These are phyloP conservation scores for Gastrolobium bilobum DNA, from an alignment of 306 rosid genomes.

Conservation along the genomic window DNA sequence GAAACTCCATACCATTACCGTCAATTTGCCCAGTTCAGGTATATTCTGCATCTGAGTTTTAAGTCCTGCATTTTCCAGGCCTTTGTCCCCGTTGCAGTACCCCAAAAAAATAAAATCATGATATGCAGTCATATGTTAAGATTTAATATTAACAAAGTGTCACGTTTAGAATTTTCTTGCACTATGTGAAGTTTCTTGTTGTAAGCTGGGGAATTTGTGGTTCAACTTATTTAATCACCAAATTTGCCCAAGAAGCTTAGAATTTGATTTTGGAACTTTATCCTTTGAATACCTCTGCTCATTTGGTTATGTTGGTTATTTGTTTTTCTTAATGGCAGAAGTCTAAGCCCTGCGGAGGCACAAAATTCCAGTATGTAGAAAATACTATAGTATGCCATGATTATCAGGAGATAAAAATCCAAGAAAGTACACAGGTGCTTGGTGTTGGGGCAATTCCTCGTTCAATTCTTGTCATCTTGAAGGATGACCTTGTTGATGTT, in stretches of 20 bases:
- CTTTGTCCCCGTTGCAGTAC: not conserved
- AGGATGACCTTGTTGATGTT: conserved; percentile 93
- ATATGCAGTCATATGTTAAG: conserved; percentile 31
- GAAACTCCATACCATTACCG: conserved; percentile 83
- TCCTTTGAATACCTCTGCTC: conserved; percentile 35
- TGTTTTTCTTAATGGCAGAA: conserved; percentile 59
- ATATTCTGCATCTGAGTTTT: conserved; percentile 43
- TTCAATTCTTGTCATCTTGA: conserved; percentile 81
- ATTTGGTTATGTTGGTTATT: conserved; percentile 34
- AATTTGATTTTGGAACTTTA: conserved; percentile 36
- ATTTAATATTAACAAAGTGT: conserved; percentile 28
- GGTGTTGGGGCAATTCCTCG: conserved; percentile 99
- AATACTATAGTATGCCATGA: conserved; percentile 89
- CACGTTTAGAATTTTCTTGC: conserved; percentile 38
- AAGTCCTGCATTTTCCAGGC: conserved; percentile 31
- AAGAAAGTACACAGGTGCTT: conserved; percentile 88
- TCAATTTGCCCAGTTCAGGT: conserved; percentile 82
- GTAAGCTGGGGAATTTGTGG: conserved; percentile 15
- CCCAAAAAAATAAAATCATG: not conserved
- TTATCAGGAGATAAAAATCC: conserved; percentile 95
- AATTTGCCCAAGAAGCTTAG: conserved; percentile 14
- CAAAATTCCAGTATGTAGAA: conserved; percentile 74
- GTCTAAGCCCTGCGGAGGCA: conserved; percentile 76
- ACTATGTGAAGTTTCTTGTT: conserved; percentile 36
- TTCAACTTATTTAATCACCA: conserved; percentile 34